A percentile compares a stretch with the other conserved stretches of the same genome.
Conservation (phyloP, 495 filamentous ascomycete genomes). For the Penicillium herquei region DNA sequence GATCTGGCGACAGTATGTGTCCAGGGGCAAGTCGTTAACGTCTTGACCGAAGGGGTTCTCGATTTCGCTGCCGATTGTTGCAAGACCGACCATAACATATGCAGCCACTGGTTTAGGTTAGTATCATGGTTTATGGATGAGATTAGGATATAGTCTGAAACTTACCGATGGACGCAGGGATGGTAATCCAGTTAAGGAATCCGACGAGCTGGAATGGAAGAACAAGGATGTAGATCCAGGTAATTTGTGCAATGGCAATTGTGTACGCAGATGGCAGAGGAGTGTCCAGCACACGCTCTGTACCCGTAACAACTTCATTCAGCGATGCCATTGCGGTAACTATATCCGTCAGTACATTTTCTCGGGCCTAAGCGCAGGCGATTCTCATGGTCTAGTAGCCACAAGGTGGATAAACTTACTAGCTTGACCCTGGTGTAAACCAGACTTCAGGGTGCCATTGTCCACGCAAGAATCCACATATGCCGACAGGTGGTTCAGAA, state of each 20-base stretch:
- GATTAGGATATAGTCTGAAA: neutral
- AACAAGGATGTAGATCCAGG: conserved; percentile 80
- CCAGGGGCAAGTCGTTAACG: conserved; percentile 82
- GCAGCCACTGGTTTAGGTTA: conserved; percentile 52
- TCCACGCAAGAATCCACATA: conserved; percentile 58
- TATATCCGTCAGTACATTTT: conserved; percentile 5
- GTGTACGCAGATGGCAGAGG: conserved; percentile 82
- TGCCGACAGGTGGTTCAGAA: conserved; percentile 67
- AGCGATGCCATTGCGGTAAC: conserved; percentile 46
- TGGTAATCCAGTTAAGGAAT: conserved; percentile 67
- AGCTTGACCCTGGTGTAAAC: conserved; percentile 44
- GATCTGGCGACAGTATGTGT: conserved; percentile 72
- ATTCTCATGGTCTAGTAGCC: too few relatives aligned
- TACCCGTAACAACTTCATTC: conserved; percentile 71
- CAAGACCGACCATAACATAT: conserved; percentile 86
- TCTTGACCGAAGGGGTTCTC: conserved; percentile 89
- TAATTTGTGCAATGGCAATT: conserved; percentile 83
- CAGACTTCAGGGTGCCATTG: conserved; percentile 54
- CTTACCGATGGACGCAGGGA: conserved; percentile 75
- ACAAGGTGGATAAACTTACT: conserved; percentile 26
- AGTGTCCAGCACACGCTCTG: conserved; percentile 80
- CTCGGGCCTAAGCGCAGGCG: too few relatives aligned
- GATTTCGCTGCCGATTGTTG: conserved; percentile 80
- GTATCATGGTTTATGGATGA: neutral
- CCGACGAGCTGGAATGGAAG: conserved; percentile 80